A percentile compares a stretch with the other conserved stretches of the same genome.
These are phyloP conservation scores for Lycium barbarum DNA, from an alignment of 257 asterid genomes.

Conservation along the genomic window DNA sequence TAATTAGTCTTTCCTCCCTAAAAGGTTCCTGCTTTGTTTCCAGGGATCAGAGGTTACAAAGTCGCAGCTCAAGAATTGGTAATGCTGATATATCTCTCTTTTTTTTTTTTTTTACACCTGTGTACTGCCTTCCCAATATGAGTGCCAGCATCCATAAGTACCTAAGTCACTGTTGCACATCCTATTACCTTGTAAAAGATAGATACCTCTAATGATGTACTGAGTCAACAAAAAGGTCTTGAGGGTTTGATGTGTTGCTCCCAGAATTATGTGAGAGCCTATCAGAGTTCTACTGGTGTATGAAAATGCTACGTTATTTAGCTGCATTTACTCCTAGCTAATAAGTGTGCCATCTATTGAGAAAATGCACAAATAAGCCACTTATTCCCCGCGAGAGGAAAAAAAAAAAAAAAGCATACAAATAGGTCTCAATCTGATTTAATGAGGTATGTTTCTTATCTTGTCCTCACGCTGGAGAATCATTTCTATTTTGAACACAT, in stretches of 20 bases:
- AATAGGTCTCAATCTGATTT: conserved; percentile 22
- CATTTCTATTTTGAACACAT: conserved; percentile 25
- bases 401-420: conserved; percentile 17
- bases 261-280: background rate
- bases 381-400: background rate
- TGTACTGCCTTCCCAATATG: conserved; percentile 6
- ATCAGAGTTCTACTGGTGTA: conserved; percentile 19
- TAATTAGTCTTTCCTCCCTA: conserved; percentile 27
- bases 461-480: conserved; percentile 3
- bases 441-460: background rate
- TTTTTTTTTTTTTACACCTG: conserved; percentile 23
- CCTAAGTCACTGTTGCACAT: conserved; percentile 23
- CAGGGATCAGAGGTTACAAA: conserved; percentile 98
- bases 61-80: conserved; percentile 96
- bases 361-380: conserved; percentile 9
- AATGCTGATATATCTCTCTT: conserved; percentile 34
- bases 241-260: background rate
- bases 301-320: background rate
- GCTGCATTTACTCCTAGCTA: background rate
- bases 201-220: background rate
- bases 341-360: conserved; percentile 14
- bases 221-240: background rate
- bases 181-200: background rate
- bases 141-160: background rate
- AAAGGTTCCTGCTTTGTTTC: conserved; percentile 33